Evolutionary conservation across 108 stramenopile species (phyloP).

Genomic region (Aurantiochytrium sp.): DNA sequence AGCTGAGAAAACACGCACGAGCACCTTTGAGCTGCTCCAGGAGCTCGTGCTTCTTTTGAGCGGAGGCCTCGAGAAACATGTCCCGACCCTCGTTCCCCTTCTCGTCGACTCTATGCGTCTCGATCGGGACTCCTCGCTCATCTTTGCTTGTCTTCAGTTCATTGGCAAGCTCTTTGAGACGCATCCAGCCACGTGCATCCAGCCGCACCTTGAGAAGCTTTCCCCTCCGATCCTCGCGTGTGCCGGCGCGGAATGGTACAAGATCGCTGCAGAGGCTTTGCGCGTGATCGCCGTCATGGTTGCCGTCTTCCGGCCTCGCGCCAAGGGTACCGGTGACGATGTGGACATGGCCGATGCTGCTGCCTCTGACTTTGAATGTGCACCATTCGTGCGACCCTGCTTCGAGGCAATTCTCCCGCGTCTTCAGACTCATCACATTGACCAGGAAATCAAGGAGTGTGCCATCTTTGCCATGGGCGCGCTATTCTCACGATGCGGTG

Average conservation of each 20-base stretch:
- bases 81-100: slow-evolving; percentile 59
- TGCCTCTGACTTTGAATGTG: slow-evolving; percentile 30
- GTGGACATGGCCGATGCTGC: slow-evolving; percentile 44
- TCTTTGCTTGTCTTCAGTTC: slow-evolving; percentile 75
- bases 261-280: slow-evolving; percentile 83
- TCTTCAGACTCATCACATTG: slow-evolving; percentile 80
- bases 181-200: slow-evolving; percentile 50
- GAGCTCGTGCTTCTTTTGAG: slow-evolving; percentile 63
- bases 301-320: slow-evolving; percentile 36
- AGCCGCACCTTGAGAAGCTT: slow-evolving; percentile 36
- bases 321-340: slow-evolving; percentile 24
- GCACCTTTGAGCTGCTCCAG: slow-evolving; percentile 54
- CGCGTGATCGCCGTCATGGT: slow-evolving; percentile 70
- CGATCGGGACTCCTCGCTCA: slow-evolving; percentile 59
- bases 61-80: slow-evolving; percentile 62
- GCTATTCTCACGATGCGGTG: slow-evolving; percentile 32
- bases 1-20: slow-evolving; percentile 68
- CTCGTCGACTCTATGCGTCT: slow-evolving; percentile 52
- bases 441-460: slow-evolving; percentile 95
- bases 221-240: slow-evolving; percentile 61
- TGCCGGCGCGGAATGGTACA: slow-evolving; percentile 91
- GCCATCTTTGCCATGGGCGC: slow-evolving; percentile 41
- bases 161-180: slow-evolving; percentile 64
- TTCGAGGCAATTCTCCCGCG: slow-evolving; percentile 77
- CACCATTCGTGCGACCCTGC: slow-evolving; percentile 34